Base-by-base conservation (phyloP, 768 basidiomycete genomes). In the Tylopilus plumbeoviolaceoides region DNA sequence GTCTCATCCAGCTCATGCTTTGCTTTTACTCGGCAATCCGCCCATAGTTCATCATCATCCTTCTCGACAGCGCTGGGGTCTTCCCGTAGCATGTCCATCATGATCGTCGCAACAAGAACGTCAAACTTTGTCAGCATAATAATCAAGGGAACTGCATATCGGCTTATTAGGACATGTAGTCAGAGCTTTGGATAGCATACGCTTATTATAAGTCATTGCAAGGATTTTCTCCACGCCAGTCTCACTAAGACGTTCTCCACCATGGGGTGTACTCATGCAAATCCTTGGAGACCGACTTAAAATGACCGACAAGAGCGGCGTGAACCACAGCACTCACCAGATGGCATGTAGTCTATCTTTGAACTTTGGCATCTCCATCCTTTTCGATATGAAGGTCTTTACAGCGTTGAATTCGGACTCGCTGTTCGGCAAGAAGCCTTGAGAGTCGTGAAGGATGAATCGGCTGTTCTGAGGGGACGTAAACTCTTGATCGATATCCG, bases 211-310 rank as follows among this genome's bases (percentile, higher is more conserved):
- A 11, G 54, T 39, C 39, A 51, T 44, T 1, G 41, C 49, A 14
- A 55, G 39, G 33, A 54, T 28, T 40, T 44, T 50, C 49, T 54
- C 53, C n/a, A 54, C 31, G 8, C 53, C 53, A 35, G 14, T 54
- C 45, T 54, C 53, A 21, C 15, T 25, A n/a, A 54, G 48, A 27
- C 53, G 53, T 25, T 51, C 53, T 2, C 53, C 53, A 1, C 38
- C n/a, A n/a, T 27, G 48, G 20, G 53, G 53, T 9, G 49, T 51
- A 12, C 41, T 25, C 20, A 54, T 40, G 33, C 53, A 54, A n/a
- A 54, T 17, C 53, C 53, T 54, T 10, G 31, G 17, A 21, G 43
- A 5, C 27, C 5, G 6, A 15, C 20, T 44, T 25, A 50, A 36
- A 7, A 31, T 8, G 8, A 30, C 31, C 12, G 18, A 12, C 25